Evolutionary conservation across 1,284 basidiomycete species (phyloP), one percentile per base, ranked within the genome.

Genomic region (Ganoderma boninense): DNA sequence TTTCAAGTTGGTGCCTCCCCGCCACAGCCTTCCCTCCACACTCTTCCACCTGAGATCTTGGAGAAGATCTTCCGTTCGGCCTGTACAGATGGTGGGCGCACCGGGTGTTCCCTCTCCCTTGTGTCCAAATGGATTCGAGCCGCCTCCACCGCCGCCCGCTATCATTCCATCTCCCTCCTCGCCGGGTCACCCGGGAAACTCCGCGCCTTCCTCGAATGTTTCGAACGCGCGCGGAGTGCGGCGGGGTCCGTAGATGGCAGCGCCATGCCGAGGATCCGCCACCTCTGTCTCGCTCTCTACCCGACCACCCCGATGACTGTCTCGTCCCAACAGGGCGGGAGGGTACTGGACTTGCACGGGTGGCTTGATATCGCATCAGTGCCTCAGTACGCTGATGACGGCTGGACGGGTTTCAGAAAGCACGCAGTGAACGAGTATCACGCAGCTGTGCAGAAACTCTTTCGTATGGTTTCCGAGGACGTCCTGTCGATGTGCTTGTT

Each of bases 151-250:
- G 40, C 62, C 10, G 62, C 44, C 7, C 65, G 69, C 62, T 70
- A 64, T 57, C 38, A 61, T 49, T 67, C 65, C 56, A 46, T 67
- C 23, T 67, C 56, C 54, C 61, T 70, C 35, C 57, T 70, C 60
- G 32, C 62, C 3, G 65, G 69, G 14, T 49, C 65, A 6, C 11
- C 20, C 29, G 20, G 26, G 29, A 42, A 62, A 7, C 56, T 64
- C 8, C 43, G 6, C 18, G 57, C 38, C 26, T 70, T 70, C 43
- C 29, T 56, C 14, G 40, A 54, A 4, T 62, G 62, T 20, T 52
- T 64, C n/a, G 35, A 43, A 2, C n/a, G 16, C 11, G 56, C 65
- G 23, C 60, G 56, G 3, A 18, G 11, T 14, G 57, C 60, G n/a
- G 69, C 69, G 26, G 16, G 16, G 14, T 18, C n/a, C 46, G n/a